Evolutionary conservation across 768 basidiomycete species (phyloP).

Genomic region (Lentinula sp.): DNA sequence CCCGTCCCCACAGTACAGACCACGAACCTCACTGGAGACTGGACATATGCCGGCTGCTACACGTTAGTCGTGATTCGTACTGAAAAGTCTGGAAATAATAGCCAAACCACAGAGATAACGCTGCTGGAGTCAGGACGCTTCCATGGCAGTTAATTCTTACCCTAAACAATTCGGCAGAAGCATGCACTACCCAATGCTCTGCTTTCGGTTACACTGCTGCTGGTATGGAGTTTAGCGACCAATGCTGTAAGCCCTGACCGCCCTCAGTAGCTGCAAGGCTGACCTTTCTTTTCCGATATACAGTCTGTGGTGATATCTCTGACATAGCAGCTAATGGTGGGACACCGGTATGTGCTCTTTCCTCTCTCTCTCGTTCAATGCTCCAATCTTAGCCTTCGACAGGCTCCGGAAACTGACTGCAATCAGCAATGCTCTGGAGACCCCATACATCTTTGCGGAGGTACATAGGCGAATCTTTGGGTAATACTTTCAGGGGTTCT

Average conservation of each 20-base stretch:
- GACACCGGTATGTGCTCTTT: not conserved
- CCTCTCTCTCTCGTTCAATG: not conserved
- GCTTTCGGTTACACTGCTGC: conserved; percentile 67
- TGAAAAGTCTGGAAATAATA: not conserved
- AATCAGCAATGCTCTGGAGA: conserved; percentile 62
- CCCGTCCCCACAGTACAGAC: conserved; percentile 55
- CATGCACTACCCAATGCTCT: conserved; percentile 64
- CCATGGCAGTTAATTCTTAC: conserved; percentile 54
- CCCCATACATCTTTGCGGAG: conserved; percentile 64
- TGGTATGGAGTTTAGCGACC: conserved; percentile 52
- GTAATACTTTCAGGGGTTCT: not conserved
- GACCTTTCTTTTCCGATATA: not conserved
- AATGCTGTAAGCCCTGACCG: conserved; percentile 56
- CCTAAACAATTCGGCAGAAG: conserved; percentile 56
- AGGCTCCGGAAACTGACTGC: conserved; percentile 36
- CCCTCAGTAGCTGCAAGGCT: not conserved
- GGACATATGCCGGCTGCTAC: conserved; percentile 63
- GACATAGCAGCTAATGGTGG: conserved; percentile 29
- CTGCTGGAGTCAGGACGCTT: conserved; percentile 42
- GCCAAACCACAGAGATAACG: not conserved
- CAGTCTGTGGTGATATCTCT: conserved; percentile 72
- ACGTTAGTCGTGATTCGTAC: conserved; percentile 30
- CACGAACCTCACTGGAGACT: conserved; percentile 55
- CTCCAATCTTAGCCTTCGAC: not conserved
- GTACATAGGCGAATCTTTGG: conserved; percentile 8